Conservation (phyloP, 306 rosid species). For the Cicer chorassanicum region DNA sequence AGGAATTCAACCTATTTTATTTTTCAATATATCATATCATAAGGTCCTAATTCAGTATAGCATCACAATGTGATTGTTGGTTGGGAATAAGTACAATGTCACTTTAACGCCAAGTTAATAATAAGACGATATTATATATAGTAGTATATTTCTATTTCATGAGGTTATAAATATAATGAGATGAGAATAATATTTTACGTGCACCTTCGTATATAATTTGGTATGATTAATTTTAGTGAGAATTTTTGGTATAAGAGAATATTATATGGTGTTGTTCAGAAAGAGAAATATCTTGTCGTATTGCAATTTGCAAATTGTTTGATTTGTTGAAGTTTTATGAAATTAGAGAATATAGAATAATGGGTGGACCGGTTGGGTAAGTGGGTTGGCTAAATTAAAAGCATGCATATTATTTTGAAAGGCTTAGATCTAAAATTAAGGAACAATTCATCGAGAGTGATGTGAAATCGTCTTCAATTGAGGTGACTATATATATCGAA, state of each 20-base stretch:
- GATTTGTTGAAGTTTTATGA: not conserved
- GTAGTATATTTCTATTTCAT: no score
- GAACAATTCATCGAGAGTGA: constrained; percentile 5
- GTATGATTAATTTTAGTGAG: not conserved
- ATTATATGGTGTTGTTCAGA: not conserved
- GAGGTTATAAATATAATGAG: no score
- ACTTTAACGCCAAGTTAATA: constrained; percentile 4
- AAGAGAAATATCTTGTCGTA: constrained; percentile 5
- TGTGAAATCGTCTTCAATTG: not conserved
- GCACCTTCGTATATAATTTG: not conserved
- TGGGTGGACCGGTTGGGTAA: constrained; percentile 9
- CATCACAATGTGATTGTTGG: not conserved
- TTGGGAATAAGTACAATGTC: constrained; percentile 33
- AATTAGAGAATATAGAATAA: constrained; percentile 4
- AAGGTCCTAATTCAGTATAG: not conserved
- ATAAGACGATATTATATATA: not conserved
- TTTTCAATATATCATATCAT: not conserved
- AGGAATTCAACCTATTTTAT: not conserved
- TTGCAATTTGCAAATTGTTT: not conserved
- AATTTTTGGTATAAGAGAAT: not conserved
- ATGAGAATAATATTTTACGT: no score
- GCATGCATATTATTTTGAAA: not conserved
- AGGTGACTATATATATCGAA: not conserved
- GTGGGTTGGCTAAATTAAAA: not conserved
- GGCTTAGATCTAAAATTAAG: constrained; percentile 1